A percentile compares a stretch with the other conserved stretches of the same genome.
Evolutionary conservation across 164 flowering plant species (phyloP).

Genomic region (Pachysandra terminalis): DNA sequence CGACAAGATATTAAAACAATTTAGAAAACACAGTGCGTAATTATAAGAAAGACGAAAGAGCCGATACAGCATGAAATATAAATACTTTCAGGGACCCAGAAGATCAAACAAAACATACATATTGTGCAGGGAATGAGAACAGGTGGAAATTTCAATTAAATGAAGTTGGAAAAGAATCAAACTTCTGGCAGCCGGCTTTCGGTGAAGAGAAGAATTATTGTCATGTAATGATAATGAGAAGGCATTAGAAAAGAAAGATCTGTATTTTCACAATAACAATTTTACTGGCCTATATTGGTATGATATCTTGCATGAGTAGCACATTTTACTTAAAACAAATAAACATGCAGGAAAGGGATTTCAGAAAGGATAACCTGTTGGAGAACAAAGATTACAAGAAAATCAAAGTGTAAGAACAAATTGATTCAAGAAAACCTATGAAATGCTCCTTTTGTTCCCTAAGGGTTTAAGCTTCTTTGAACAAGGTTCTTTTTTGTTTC

Average conservation of each 20-base stretch:
- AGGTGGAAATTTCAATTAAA: background rate
- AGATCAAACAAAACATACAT: background rate
- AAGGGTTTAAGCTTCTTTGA: too few species aligned
- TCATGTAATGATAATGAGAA: background rate
- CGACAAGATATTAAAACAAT: slow-evolving; percentile 10
- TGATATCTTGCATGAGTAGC: background rate
- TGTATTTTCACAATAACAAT: too few species aligned
- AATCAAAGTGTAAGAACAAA: too few species aligned
- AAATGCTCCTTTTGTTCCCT: too few species aligned
- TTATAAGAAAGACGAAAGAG: too few species aligned
- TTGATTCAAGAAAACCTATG: too few species aligned
- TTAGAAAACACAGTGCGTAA: background rate
- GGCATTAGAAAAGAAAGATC: background rate
- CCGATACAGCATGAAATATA: background rate
- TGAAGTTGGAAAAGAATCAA: background rate
- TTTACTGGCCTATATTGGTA: too few species aligned
- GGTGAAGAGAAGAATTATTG: background rate
- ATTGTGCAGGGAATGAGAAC: background rate
- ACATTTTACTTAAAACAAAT: too few species aligned
- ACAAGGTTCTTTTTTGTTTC: too few species aligned
- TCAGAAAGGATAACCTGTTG: too few species aligned
- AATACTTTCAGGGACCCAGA: background rate
- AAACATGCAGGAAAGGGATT: too few species aligned
- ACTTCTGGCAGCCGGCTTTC: background rate
- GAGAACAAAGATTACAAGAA: too few species aligned